Conservation (phyloP, 2,329 filamentous ascomycete species). For the Trichoderma oligosporum region DNA sequence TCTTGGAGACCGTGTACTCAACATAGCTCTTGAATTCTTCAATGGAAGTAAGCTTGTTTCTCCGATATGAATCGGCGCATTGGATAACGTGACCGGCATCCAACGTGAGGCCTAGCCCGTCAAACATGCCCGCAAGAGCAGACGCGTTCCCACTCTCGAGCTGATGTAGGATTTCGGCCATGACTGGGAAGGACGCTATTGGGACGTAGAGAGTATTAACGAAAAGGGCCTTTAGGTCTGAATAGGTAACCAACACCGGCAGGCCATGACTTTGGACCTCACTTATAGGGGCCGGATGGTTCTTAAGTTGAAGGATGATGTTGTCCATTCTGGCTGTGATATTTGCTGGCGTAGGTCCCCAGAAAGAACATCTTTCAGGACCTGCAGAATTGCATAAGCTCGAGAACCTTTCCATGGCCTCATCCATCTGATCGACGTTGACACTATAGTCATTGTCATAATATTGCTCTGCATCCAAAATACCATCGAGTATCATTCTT, state of each 20-base stretch:
- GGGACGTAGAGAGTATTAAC: neutral
- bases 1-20: neutral
- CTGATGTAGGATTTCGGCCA: conserved; percentile 1
- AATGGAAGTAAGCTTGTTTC: neutral
- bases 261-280: neutral
- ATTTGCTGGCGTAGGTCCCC: neutral
- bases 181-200: neutral
- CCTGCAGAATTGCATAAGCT: conserved; percentile 10
- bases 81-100: neutral
- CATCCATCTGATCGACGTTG: conserved; percentile 26
- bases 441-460: conserved; percentile 25
- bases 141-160: neutral
- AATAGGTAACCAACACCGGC: neutral
- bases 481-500: conserved; percentile 27
- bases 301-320: neutral
- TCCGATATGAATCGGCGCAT: neutral
- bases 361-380: neutral
- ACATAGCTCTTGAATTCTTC: neutral
- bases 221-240: conserved; percentile 1
- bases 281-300: neutral
- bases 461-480: conserved; percentile 26
- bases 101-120: neutral
- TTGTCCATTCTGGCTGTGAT: neutral
- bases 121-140: neutral
- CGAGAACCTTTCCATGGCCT: conserved; percentile 25